Conservation (phyloP, 2,329 filamentous ascomycete species). For the Fusarium albosuccineum region DNA sequence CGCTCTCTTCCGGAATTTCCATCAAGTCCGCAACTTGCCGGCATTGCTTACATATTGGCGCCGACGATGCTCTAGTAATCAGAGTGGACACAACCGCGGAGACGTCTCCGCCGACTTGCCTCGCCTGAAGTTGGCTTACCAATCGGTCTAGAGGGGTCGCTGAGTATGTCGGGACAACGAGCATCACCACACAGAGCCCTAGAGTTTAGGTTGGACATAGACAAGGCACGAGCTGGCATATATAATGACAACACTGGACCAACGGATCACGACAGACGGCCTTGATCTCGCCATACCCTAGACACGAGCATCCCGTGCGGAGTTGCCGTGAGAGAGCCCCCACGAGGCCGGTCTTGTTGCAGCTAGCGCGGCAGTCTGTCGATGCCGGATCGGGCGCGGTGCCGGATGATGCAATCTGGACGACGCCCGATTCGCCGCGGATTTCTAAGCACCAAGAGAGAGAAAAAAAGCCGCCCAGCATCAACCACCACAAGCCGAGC, state of each 20-base stretch:
- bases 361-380: conserved; percentile 36
- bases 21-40: conserved; percentile 2
- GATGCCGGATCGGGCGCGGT: conserved; percentile 35
- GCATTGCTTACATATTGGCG: conserved; percentile 7
- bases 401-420: conserved; percentile 44
- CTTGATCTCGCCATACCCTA: conserved; percentile 13
- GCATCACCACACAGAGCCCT: no score
- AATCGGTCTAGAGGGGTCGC: background rate
- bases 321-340: conserved; percentile 16
- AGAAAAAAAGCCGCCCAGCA: conserved; percentile 24
- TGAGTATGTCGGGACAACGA: background rate
- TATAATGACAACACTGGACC: background rate
- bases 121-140: background rate
- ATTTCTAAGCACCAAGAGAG: conserved; percentile 45
- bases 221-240: no score
- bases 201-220: no score
- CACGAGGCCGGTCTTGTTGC: conserved; percentile 26
- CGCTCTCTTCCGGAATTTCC: background rate
- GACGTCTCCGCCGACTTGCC: background rate
- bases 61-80: conserved; percentile 11
- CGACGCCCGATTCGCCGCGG: conserved; percentile 41
- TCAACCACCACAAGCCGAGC: conserved; percentile 27
- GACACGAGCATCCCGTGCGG: background rate
- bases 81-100: conserved; percentile 1
- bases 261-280: background rate